Base-by-base conservation (phyloP, 345 rosid genomes). In the Clausena lansium region DNA sequence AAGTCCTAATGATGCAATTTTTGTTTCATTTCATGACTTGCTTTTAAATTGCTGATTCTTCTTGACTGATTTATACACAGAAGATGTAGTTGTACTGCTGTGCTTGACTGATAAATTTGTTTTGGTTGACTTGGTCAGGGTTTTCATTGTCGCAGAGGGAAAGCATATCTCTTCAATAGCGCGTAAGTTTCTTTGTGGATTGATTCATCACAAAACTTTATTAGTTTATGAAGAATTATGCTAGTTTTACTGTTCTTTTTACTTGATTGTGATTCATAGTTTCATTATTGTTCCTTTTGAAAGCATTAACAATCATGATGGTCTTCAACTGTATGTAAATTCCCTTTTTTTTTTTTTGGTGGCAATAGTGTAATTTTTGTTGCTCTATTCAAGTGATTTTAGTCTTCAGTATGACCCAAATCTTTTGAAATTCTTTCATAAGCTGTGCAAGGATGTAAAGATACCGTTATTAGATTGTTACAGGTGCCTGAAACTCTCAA, bases 141-240 rank as follows among this genome's bases (percentile, higher is more conserved):
- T 57, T 93, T 93, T 77, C 93, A 87, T 78, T 82, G 86, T 79
- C 95, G 93, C 65, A 78, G 87, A 62, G 97, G 98, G 78, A 91
- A 91, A 83, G 96, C 94, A 28, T 92, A 90, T 82, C 98, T 91
- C 77, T 92, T 94, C 81, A 94, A 84, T 72, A 89, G 88, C 13
- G 92, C 79, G 96, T 94, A 32, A 35, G 76, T 67, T 79, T 47
- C 20, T 54, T 1, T 9, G 58, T 71, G 28, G 41, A 47, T 45
- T 25, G 71, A 32, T 77, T 78, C 55, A 52, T 24, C 11, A 5
- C 35, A 33, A 59, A 75, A 60, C 30, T 33, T 64, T 64, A 35
- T 64, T 64, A 5, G 30, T 30, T 19, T 9, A 28, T 74, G 57
- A 45, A 17, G 36, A 45, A 11, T 32, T 47, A 9, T 32, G 47